Evolutionary conservation across 169 alveolate species (phyloP).

Genomic region (Babesia bigemina): DNA sequence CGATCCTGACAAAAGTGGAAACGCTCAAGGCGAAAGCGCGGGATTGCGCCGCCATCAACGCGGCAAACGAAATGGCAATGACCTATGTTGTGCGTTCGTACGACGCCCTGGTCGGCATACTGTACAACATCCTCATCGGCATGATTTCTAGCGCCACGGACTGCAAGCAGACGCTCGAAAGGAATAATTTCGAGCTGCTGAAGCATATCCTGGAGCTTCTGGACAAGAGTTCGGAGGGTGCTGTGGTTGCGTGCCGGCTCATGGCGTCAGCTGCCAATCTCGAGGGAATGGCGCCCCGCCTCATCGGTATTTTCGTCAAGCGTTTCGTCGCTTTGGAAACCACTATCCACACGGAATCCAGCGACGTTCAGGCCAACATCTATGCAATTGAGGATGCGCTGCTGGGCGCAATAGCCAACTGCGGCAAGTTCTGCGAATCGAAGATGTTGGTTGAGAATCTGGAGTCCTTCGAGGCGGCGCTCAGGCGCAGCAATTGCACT

Average conservation of each 20-base stretch:
- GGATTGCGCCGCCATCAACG: conserved; percentile 26
- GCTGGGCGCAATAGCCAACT: conserved; percentile 55
- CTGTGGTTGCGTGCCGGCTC: conserved; percentile 32
- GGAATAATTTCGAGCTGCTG: conserved; percentile 41
- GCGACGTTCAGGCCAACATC: neutral
- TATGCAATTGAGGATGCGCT: conserved; percentile 39
- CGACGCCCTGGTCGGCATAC: conserved; percentile 24
- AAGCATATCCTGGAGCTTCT: conserved; percentile 43
- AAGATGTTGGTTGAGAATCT: conserved; percentile 49
- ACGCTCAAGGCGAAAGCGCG: neutral
- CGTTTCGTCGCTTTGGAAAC: conserved; percentile 46
- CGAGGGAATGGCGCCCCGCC: conserved; percentile 31
- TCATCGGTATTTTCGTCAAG: conserved; percentile 59
- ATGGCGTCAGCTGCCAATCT: conserved; percentile 22
- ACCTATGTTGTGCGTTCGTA: conserved; percentile 23
- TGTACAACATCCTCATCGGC: conserved; percentile 26
- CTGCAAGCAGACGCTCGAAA: conserved; percentile 28
- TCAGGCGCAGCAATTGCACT: conserved; percentile 15
- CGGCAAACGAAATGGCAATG: neutral
- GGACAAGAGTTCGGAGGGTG: conserved; percentile 24
- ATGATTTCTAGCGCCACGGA: conserved; percentile 27
- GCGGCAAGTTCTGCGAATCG: conserved; percentile 53
- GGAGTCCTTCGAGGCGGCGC: conserved; percentile 64
- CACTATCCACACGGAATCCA: neutral
- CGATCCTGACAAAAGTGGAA: conserved; percentile 39